Percentiles rank a stretch among this genome's conserved stretches.
These are phyloP conservation scores for Hirsutella minnesotensis DNA, from an alignment of 2,329 filamentous ascomycete genomes.

Conservation along the genomic window DNA sequence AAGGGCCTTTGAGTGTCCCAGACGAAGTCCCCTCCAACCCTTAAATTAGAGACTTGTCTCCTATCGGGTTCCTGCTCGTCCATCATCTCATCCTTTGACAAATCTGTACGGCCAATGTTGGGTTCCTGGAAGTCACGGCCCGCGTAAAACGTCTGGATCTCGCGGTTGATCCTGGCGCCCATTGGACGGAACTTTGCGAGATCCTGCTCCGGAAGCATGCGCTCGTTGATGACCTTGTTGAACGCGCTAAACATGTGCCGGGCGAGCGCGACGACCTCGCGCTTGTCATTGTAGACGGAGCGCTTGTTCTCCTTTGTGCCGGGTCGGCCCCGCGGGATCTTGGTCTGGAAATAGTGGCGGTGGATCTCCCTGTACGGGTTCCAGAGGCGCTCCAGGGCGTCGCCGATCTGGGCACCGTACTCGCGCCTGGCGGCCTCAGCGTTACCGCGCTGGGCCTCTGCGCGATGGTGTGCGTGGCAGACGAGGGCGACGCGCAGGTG, in stretches of 20 bases:
- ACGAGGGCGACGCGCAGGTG: slow-evolving; percentile 46
- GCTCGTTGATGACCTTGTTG: slow-evolving; percentile 30
- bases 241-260: slow-evolving; percentile 32
- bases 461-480: slow-evolving; percentile 28
- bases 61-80: neutral
- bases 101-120: slow-evolving; percentile 11
- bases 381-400: slow-evolving; percentile 39
- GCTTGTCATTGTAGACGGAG: slow-evolving; percentile 20
- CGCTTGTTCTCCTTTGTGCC: slow-evolving; percentile 11
- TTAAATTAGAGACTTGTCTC: slow-evolving; percentile 1
- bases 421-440: slow-evolving; percentile 23
- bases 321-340: neutral
- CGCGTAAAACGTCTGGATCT: slow-evolving; percentile 23
- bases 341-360: slow-evolving; percentile 22
- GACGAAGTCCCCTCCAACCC: slow-evolving; percentile 13
- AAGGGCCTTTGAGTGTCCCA: slow-evolving; percentile 19
- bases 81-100: too few relatives aligned
- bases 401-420: slow-evolving; percentile 37
- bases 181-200: slow-evolving; percentile 19
- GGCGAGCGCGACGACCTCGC: slow-evolving; percentile 31
- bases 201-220: slow-evolving; percentile 23
- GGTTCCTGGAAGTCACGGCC: slow-evolving; percentile 21
- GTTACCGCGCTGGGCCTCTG: slow-evolving; percentile 17
- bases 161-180: slow-evolving; percentile 24
- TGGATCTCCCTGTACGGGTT: slow-evolving; percentile 30